Evolutionary conservation across 768 basidiomycete species (phyloP).

Genomic region (Neoboletus brunneissimus): DNA sequence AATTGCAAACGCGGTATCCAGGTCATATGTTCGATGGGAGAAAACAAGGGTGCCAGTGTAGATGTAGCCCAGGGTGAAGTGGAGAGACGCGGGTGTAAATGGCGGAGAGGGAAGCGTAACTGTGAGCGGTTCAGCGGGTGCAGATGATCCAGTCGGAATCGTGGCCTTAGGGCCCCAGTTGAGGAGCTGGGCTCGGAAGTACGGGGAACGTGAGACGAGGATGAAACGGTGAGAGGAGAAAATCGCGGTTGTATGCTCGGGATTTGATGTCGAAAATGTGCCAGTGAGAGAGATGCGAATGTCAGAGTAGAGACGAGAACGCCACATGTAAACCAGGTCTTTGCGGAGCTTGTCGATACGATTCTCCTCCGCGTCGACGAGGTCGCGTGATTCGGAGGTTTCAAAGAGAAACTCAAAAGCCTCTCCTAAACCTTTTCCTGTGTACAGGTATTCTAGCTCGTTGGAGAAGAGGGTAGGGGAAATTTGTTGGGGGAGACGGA

Average conservation of each 20-base stretch:
- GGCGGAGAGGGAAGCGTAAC: constrained; percentile 85
- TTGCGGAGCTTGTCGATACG: constrained; percentile 85
- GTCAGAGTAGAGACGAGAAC: constrained; percentile 90
- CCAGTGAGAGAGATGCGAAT: constrained; percentile 77
- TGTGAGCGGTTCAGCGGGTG: constrained; percentile 46
- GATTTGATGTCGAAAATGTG: constrained; percentile 58
- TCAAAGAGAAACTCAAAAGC: constrained; percentile 89
- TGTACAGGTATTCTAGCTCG: constrained; percentile 93
- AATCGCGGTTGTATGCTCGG: constrained; percentile 71
- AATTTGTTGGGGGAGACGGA: constrained; percentile 64
- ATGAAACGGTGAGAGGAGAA: constrained; percentile 95
- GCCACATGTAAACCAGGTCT: constrained; percentile 96
- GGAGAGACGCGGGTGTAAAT: constrained; percentile 90
- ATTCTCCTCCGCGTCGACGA: constrained; percentile 49
- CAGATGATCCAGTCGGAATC: constrained; percentile 22
- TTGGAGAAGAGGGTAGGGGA: constrained; percentile 83
- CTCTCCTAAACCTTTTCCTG: constrained; percentile 84
- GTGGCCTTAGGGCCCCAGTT: constrained; percentile 51
- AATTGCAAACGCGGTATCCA: constrained; percentile 88
- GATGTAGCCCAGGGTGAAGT: constrained; percentile 92
- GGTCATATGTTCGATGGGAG: constrained; percentile 89
- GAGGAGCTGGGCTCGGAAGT: constrained; percentile 81
- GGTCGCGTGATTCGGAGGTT: constrained; percentile 39
- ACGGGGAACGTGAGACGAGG: constrained; percentile 82
- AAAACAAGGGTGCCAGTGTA: constrained; percentile 95